Evolutionary conservation across 2,329 filamentous ascomycete genomes (phyloP), one percentile per base, ranked within the genome.

Genomic region (Davidsoniella virescens): DNA sequence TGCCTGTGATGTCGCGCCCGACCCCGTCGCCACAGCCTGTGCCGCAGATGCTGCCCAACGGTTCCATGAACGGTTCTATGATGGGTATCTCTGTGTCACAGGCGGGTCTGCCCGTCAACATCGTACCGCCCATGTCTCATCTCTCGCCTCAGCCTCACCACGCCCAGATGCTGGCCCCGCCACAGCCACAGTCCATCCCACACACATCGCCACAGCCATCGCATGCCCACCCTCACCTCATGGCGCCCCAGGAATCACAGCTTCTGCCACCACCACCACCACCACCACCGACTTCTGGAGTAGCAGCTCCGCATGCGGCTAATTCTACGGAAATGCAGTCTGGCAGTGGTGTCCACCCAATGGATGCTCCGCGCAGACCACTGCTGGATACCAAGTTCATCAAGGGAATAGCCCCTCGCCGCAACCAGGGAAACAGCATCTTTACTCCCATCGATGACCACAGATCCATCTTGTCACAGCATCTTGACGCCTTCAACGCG

Each of bases 391-490:
- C 69, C 5, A 69, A 69, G 44, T 64, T 64, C 56, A 72, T 78
- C 55, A 76, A 76, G 63, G 78, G 75, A 57, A 68, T 84, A 55
- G 80, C 82, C 2, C 84, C 82, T 59, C 80, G 84, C 12, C 46
- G 51, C 8, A 25, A 47, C 9, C 51, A 33, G 88, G 88, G 62
- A 82, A 82, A 18, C 82, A 88, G 61, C 63, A 96, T 98, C 53
- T 96, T 96, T 62, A 98, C 92, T 0, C 92, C 92, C 0, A 94
- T 98, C 55, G 92, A 96, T 59, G 88, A 94, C 62, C 87, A 84
- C 58, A 77, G 85, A 45, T 95, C 88, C 1, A 82, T 95, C 52
- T 67, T 95, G 41, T 87, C 86, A 10, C 85, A 90, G 56, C 87
- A 94, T 62, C 80, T 84, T 55, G 80, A 78, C 14, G 76, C 75